Evolutionary conservation across 805 yeast species (phyloP), one percentile per base, ranked within the genome.

Genomic region (Candida suzukii): DNA sequence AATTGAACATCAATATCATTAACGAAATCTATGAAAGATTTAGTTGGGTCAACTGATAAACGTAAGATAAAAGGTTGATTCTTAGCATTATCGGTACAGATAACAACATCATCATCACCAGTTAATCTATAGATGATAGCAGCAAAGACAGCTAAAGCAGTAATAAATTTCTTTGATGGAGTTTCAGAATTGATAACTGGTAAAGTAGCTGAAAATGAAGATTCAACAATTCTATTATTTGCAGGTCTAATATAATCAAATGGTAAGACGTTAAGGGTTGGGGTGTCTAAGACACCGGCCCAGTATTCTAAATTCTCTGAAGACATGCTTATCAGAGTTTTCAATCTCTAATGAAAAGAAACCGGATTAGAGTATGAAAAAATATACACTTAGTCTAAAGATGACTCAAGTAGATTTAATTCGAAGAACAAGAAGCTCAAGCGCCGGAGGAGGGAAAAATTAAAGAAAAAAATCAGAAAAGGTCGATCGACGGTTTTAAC

Each of bases 81-180:
- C 28, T 27, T 26, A 3, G 63, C 50, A 21, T 73, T 60, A 50
- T 82, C 78, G 0, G 88, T 79, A n/a, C 90, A 88, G 46, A 91
- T 66, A n/a, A 83, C 80, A 39, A 93, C 80, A 53, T 91, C 97
- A 49, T 91, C 97, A 58, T 91, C 98, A 20, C 97, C 98, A 2
- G 96, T 83, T 37, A 87, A 67, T 56, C 98, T 72, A 61, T 75
- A 82, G 30, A 87, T 71, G 43, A 91, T 70, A 1, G 83, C 77
- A 20, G 83, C 76, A 64, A 80, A 85, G 1, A 75, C 75, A 16
- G 95, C 67, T 46, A 87, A 67, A 0, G 80, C 79, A 14, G 74
- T 61, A 10, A 67, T 55, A 58, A 82, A 85, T 7, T 57, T 52
- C n/a, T 43, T 33, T 13, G 53, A 30, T 11, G 49, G 46, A 18